Percentiles rank a stretch among this genome's conserved stretches.
phyloP scores from a whole-genome alignment of 2,329 filamentous ascomycete genomes.

The Mariannaea sp. region DNA sequence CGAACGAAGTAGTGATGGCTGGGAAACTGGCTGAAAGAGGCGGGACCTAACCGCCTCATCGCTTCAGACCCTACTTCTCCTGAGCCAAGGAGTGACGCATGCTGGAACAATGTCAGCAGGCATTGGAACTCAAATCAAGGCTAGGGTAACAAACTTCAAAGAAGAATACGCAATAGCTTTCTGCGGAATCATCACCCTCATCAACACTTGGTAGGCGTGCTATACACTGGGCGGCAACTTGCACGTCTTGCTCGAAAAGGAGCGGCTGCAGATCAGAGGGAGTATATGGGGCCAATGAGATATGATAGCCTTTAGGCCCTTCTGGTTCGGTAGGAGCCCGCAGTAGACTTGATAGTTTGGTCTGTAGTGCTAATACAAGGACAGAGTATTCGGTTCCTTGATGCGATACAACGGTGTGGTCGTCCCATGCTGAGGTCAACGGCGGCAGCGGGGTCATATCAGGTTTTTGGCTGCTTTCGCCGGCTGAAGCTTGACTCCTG shows the following conservation, averaged over 20 bases:
- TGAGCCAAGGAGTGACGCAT: conserved; percentile 49
- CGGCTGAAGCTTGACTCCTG: conserved; percentile 41
- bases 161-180: conserved; percentile 56
- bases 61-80: conserved; percentile 47
- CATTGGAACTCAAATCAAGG: background rate
- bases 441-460: conserved; percentile 47
- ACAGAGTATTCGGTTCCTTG: conserved; percentile 45
- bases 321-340: conserved; percentile 33
- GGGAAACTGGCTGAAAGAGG: conserved; percentile 55
- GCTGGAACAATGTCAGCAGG: conserved; percentile 41
- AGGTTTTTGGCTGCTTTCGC: conserved; percentile 30
- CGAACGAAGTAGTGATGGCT: conserved; percentile 63
- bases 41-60: conserved; percentile 49
- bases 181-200: conserved; percentile 39
- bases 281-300: conserved; percentile 48
- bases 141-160: conserved; percentile 52
- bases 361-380: conserved; percentile 53
- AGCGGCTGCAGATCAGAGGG: conserved; percentile 46
- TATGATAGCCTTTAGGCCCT: conserved; percentile 37
- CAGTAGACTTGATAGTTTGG: conserved; percentile 45
- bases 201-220: conserved; percentile 45
- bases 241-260: conserved; percentile 45
- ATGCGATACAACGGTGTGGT: conserved; percentile 49
- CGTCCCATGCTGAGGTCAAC: conserved; percentile 56
- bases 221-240: conserved; percentile 51